These are phyloP conservation scores for Boletus insuetus DNA, from an alignment of 768 basidiomycete species.

Conservation along the genomic window DNA sequence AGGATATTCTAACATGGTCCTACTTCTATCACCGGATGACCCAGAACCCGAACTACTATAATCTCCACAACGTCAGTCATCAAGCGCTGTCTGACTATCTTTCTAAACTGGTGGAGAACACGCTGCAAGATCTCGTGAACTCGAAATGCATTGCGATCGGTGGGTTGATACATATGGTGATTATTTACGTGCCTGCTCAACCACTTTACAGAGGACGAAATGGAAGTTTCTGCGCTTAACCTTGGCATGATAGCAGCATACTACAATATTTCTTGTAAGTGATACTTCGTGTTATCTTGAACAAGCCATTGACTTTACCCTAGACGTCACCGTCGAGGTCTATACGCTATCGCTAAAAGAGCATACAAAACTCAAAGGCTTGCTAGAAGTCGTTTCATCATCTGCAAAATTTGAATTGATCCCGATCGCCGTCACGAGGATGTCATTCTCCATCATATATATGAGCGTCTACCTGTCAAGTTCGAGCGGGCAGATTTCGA, in stretches of 20 bases:
- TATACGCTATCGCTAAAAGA: slow-evolving; percentile 95
- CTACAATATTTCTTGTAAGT: slow-evolving; percentile 88
- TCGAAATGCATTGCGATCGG: slow-evolving; percentile 95
- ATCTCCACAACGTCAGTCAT: slow-evolving; percentile 91
- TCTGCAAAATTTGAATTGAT: slow-evolving; percentile 95
- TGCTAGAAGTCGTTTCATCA: slow-evolving; percentile 95
- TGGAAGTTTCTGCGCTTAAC: slow-evolving; percentile 90
- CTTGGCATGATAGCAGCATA: slow-evolving; percentile 98
- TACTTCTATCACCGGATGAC: slow-evolving; percentile 98
- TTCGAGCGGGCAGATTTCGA: slow-evolving; percentile 81
- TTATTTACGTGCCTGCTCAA: neutral
- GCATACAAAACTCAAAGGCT: slow-evolving; percentile 92
- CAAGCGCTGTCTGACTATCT: slow-evolving; percentile 94
- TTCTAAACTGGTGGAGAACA: slow-evolving; percentile 93
- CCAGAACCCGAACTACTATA: slow-evolving; percentile 95
- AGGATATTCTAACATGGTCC: slow-evolving; percentile 98
- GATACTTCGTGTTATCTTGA: neutral
- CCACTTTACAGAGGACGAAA: slow-evolving; percentile 66
- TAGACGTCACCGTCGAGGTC: slow-evolving; percentile 95
- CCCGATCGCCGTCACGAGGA: slow-evolving; percentile 94
- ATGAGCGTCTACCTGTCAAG: slow-evolving; percentile 97
- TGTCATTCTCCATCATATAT: slow-evolving; percentile 77
- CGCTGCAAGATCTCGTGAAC: slow-evolving; percentile 84
- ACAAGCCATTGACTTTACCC: neutral
- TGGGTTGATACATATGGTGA: slow-evolving; percentile 29